Evolutionary conservation across 2,329 filamentous ascomycete species (phyloP).

Genomic region (Sporothrix inflata): DNA sequence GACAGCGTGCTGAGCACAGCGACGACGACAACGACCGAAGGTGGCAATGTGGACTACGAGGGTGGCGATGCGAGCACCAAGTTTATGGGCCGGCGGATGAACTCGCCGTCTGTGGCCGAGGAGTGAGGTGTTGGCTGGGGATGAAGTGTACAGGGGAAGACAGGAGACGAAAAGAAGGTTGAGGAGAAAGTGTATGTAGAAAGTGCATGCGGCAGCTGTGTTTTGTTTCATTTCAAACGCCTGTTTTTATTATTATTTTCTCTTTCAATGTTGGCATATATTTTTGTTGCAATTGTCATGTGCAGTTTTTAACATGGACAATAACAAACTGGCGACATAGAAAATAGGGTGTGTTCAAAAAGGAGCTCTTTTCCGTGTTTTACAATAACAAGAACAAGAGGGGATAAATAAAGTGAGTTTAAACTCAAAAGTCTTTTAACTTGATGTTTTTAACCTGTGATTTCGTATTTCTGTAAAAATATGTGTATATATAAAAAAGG

Average conservation of each 20-base stretch:
- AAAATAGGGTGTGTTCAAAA: background rate
- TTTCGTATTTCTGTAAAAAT: background rate
- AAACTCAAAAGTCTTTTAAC: no score
- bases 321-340: background rate
- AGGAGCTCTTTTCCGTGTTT: slow-evolving; percentile 7
- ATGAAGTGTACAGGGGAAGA: background rate
- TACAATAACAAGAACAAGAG: background rate
- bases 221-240: slow-evolving; percentile 1
- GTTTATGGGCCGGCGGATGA: slow-evolving; percentile 35
- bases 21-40: slow-evolving; percentile 27
- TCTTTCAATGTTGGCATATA: slow-evolving; percentile 15
- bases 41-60: slow-evolving; percentile 34
- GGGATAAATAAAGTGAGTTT: background rate
- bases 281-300: background rate
- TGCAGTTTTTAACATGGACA: background rate
- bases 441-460: background rate
- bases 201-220: background rate
- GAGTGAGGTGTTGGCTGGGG: background rate
- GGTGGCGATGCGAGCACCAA: slow-evolving; percentile 37
- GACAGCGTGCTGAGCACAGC: slow-evolving; percentile 34
- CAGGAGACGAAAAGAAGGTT: background rate
- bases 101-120: slow-evolving; percentile 25
- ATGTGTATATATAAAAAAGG: background rate
- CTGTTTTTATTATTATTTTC: background rate
- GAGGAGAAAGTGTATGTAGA: background rate